These are phyloP conservation scores for Sphaceloma murrayae DNA, from an alignment of 2,329 filamentous ascomycete genomes.

Conservation along the genomic window DNA sequence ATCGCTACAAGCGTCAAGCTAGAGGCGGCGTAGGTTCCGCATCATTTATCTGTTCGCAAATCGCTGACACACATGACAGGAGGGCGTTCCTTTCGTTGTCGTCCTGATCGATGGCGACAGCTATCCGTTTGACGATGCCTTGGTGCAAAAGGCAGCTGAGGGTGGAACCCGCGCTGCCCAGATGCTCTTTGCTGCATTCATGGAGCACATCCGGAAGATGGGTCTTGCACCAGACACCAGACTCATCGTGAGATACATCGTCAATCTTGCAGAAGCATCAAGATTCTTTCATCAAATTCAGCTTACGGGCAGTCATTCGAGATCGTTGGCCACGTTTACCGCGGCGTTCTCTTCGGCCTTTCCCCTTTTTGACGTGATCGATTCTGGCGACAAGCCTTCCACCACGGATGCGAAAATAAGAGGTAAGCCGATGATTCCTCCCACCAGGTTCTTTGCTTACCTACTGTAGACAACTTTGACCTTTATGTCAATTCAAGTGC, in stretches of 20 bases:
- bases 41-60: too few relatives aligned
- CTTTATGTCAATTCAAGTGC: constrained; percentile 49
- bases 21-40: constrained; percentile 21
- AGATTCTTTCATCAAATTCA: constrained; percentile 41
- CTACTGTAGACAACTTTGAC: constrained; percentile 24
- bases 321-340: constrained; percentile 47
- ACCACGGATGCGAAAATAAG: constrained; percentile 7
- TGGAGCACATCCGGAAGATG: constrained; percentile 38
- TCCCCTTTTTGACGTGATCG: constrained; percentile 16
- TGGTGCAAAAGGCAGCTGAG: constrained; percentile 30
- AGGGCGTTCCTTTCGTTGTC: constrained; percentile 50
- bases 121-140: constrained; percentile 35
- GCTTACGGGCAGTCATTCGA: constrained; percentile 45
- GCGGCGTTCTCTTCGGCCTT: constrained; percentile 44
- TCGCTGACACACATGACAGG: too few relatives aligned
- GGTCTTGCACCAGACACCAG: constrained; percentile 17
- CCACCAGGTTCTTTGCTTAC: too few relatives aligned
- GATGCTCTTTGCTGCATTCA: constrained; percentile 44
- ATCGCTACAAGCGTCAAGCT: constrained; percentile 47
- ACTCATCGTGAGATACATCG: constrained; percentile 38
- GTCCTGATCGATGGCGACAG: constrained; percentile 55
- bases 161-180: constrained; percentile 50
- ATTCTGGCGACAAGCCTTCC: constrained; percentile 8
- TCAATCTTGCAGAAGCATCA: constrained; percentile 38
- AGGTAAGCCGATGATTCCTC: too few relatives aligned